phyloP scores from a whole-genome alignment of 768 basidiomycete species.

The Russula virescens region DNA sequence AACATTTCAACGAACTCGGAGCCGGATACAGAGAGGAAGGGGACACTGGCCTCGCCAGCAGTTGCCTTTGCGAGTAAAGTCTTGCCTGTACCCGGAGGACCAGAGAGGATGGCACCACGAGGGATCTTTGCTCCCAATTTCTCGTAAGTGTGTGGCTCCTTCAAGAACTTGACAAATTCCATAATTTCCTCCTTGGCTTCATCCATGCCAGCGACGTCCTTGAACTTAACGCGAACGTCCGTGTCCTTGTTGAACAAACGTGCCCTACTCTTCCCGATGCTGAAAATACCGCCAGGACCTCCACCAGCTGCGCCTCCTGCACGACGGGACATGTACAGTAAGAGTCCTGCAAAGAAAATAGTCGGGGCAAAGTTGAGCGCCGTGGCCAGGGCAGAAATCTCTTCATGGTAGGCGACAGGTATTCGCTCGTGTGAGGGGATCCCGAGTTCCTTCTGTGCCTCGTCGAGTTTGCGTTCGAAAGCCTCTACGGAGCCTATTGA shows the following conservation, averaged over 20 bases:
- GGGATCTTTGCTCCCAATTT: slow-evolving; percentile 97
- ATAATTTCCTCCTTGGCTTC: slow-evolving; percentile 99
- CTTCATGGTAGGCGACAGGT: slow-evolving; percentile 95
- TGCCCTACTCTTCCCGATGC: slow-evolving; percentile 91
- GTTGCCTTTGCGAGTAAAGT: slow-evolving; percentile 97
- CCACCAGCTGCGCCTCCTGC: slow-evolving; percentile 55
- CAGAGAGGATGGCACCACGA: slow-evolving; percentile 89
- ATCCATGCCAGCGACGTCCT: slow-evolving; percentile 99
- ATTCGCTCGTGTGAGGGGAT: slow-evolving; percentile 91
- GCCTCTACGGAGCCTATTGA: slow-evolving; percentile 96
- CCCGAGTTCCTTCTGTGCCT: slow-evolving; percentile 86
- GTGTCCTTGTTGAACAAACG: slow-evolving; percentile 97
- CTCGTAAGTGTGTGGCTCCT: slow-evolving; percentile 92
- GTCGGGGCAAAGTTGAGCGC: slow-evolving; percentile 94
- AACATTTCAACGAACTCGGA: slow-evolving; percentile 99
- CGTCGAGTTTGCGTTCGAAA: slow-evolving; percentile 92
- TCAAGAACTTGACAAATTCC: slow-evolving; percentile 99
- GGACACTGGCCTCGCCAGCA: slow-evolving; percentile 95
- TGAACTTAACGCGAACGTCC: slow-evolving; percentile 88
- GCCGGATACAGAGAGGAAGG: slow-evolving; percentile 97
- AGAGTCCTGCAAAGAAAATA: slow-evolving; percentile 80
- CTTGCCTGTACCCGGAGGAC: slow-evolving; percentile 97
- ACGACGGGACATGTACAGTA: slow-evolving; percentile 80
- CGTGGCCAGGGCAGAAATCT: slow-evolving; percentile 78
- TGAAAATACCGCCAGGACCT: slow-evolving; percentile 88